These are phyloP conservation scores for Daldinia grandis DNA, from an alignment of 495 filamentous ascomycete genomes.

Conservation along the genomic window DNA sequence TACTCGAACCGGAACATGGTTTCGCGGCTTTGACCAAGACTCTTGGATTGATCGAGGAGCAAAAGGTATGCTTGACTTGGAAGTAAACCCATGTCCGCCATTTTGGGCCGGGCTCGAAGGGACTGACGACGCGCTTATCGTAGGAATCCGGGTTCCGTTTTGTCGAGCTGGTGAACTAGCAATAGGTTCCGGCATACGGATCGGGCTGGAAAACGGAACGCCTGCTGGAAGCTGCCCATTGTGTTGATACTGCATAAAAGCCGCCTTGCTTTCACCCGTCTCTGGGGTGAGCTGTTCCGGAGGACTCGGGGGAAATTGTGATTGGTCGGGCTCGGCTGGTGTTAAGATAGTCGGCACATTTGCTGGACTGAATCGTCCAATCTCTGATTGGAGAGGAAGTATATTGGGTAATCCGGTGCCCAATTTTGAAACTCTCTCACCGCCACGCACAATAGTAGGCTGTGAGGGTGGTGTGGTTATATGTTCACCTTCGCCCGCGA, in stretches of 20 bases:
- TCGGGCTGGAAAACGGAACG: constrained; percentile 35
- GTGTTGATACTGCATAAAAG: constrained; percentile 53
- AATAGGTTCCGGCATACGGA: constrained; percentile 53
- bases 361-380: constrained; percentile 3
- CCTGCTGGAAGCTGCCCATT: constrained; percentile 44
- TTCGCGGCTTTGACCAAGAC: constrained; percentile 12
- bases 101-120: constrained; percentile 38
- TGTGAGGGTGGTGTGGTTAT: background rate
- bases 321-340: constrained; percentile 22
- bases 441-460: background rate
- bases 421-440: background rate
- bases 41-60: constrained; percentile 28
- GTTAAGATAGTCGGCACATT: constrained; percentile 31
- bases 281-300: constrained; percentile 12
- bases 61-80: constrained; percentile 50
- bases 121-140: constrained; percentile 25
- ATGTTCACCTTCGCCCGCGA: background rate
- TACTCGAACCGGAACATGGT: constrained; percentile 15
- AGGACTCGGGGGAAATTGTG: constrained; percentile 27
- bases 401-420: background rate
- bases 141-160: background rate
- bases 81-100: constrained; percentile 47
- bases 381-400: constrained; percentile 18
- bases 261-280: constrained; percentile 5
- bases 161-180: constrained; percentile 6